These are phyloP conservation scores for Calonectria multiphialidica DNA, from an alignment of 2,329 filamentous ascomycete genomes.

Conservation along the genomic window DNA sequence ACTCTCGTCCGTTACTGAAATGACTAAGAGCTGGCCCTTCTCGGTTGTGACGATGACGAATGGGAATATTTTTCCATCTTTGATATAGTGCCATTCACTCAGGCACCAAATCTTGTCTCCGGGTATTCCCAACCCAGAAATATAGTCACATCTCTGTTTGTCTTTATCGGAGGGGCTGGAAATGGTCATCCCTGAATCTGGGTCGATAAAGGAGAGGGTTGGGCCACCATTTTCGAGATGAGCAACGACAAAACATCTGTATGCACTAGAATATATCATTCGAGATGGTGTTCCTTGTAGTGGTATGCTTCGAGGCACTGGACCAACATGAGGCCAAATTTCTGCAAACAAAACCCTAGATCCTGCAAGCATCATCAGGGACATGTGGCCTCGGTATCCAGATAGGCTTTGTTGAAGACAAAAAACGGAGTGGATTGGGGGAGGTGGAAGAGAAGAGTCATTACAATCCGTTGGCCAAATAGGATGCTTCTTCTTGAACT, in stretches of 20 bases:
- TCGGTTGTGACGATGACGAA: constrained; percentile 73
- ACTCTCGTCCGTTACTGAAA: constrained; percentile 57
- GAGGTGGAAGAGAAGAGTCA: constrained; percentile 58
- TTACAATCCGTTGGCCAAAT: constrained; percentile 66
- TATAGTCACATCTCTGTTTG: constrained; percentile 57
- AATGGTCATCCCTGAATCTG: constrained; percentile 64
- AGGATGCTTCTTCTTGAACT: constrained; percentile 56
- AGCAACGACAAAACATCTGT: constrained; percentile 67
- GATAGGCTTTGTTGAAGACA: constrained; percentile 56
- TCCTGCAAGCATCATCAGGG: constrained; percentile 63
- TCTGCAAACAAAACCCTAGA: constrained; percentile 65
- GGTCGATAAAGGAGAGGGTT: constrained; percentile 68
- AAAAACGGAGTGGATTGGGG: constrained; percentile 61
- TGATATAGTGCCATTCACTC: constrained; percentile 72
- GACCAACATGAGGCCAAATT: constrained; percentile 57
- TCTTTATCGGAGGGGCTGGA: constrained; percentile 59
- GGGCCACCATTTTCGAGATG: constrained; percentile 57
- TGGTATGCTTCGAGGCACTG: constrained; percentile 63
- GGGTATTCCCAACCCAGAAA: constrained; percentile 66
- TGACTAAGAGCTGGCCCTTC: constrained; percentile 66
- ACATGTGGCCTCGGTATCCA: constrained; percentile 51
- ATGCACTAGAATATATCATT: constrained; percentile 65
- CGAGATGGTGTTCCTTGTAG: constrained; percentile 62
- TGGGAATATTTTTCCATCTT: constrained; percentile 68
- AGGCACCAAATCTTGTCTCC: constrained; percentile 72